phyloP scores from a whole-genome alignment of 2,329 filamentous ascomycete genomes.

The Gremmenia infestans region DNA sequence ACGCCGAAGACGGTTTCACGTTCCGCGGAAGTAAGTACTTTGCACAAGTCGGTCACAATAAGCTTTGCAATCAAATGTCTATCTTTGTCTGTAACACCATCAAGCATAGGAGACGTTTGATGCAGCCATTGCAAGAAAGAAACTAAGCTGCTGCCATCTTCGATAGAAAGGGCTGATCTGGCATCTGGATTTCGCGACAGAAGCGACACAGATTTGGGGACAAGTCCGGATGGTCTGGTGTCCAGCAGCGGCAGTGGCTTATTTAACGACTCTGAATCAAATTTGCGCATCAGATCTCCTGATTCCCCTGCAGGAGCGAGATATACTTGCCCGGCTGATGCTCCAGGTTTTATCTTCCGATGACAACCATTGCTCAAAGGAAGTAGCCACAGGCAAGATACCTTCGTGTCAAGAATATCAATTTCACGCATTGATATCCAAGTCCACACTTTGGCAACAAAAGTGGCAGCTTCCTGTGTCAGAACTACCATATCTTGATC shows the following conservation, averaged over 20 bases:
- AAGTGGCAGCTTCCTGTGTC: background rate
- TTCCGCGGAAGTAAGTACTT: background rate
- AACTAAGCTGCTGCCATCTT: slow-evolving; percentile 6
- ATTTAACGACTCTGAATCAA: slow-evolving; percentile 4
- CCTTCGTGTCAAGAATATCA: slow-evolving; percentile 4
- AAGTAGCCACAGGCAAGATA: slow-evolving; percentile 26
- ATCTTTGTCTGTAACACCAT: slow-evolving; percentile 5
- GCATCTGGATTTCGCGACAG: background rate
- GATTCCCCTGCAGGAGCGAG: slow-evolving; percentile 4
- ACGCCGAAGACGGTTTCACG: background rate
- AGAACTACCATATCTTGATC: slow-evolving; percentile 12
- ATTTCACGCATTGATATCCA: slow-evolving; percentile 19
- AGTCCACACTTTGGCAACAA: slow-evolving; percentile 9
- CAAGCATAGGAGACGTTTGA: slow-evolving; percentile 1
- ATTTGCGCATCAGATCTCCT: slow-evolving; percentile 15
- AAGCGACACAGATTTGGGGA: background rate
- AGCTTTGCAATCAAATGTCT: slow-evolving; percentile 3
- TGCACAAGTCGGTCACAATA: slow-evolving; percentile 1
- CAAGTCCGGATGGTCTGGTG: background rate
- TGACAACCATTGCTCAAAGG: slow-evolving; percentile 21
- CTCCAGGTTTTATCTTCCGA: slow-evolving; percentile 16
- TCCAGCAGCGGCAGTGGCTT: slow-evolving; percentile 9
- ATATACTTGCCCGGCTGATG: slow-evolving; percentile 1
- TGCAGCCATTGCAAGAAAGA: slow-evolving; percentile 14
- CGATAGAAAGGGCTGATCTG: slow-evolving; percentile 2